Conservation (phyloP, 2,329 filamentous ascomycete genomes). For the Hypoxylon sp. region DNA sequence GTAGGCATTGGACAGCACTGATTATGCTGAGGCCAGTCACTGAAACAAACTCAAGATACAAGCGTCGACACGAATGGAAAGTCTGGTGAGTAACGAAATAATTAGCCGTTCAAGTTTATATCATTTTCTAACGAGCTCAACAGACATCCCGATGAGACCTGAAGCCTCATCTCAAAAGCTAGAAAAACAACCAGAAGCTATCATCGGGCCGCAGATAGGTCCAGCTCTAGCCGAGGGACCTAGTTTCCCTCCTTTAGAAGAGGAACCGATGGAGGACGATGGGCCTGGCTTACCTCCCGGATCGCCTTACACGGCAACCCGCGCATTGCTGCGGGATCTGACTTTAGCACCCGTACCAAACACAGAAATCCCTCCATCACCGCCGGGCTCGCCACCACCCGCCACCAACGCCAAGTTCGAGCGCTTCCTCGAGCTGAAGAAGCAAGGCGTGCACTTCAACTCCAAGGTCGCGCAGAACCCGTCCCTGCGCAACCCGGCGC, state of each 20-base stretch:
- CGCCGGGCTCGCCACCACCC: slow-evolving; percentile 66
- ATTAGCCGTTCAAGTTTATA: too few relatives aligned
- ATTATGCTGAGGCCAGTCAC: slow-evolving; percentile 47
- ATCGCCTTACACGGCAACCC: slow-evolving; percentile 75
- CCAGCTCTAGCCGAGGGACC: slow-evolving; percentile 39
- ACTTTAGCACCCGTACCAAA: slow-evolving; percentile 77
- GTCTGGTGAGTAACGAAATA: slow-evolving; percentile 40
- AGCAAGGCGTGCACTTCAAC: slow-evolving; percentile 81
- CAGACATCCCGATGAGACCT: slow-evolving; percentile 27
- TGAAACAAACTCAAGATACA: slow-evolving; percentile 38
- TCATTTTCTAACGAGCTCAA: slow-evolving; percentile 13
- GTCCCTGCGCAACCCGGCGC: slow-evolving; percentile 74
- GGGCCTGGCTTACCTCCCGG: slow-evolving; percentile 45
- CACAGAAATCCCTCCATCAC: slow-evolving; percentile 78
- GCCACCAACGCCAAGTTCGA: slow-evolving; percentile 72
- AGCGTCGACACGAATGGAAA: slow-evolving; percentile 26
- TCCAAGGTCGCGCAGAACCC: slow-evolving; percentile 72
- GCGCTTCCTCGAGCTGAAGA: slow-evolving; percentile 80
- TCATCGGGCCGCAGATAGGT: slow-evolving; percentile 46
- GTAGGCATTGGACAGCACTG: slow-evolving; percentile 45
- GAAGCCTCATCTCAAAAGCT: slow-evolving; percentile 16
- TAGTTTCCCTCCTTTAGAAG: slow-evolving; percentile 46
- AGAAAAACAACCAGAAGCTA: slow-evolving; percentile 30
- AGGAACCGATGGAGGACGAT: slow-evolving; percentile 41
- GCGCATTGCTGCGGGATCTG: slow-evolving; percentile 72